A percentile compares a stretch with the other conserved stretches of the same genome.
phyloP scores from a whole-genome alignment of 2,329 filamentous ascomycete species.

The Intubia oerlemansii region DNA sequence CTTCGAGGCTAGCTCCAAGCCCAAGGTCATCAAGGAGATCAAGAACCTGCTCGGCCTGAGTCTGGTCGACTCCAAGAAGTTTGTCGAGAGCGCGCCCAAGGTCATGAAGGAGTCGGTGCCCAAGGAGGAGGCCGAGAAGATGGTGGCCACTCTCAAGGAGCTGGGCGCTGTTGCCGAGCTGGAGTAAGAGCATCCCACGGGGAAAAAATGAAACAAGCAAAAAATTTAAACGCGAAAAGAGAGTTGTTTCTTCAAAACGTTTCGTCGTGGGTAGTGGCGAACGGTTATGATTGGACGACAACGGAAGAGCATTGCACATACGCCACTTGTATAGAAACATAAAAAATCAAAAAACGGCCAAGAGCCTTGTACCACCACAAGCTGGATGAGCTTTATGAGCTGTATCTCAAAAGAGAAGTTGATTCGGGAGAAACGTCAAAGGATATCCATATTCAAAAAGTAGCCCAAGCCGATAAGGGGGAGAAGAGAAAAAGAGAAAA shows the following conservation, averaged over 20 bases:
- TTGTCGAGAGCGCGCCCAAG: slow-evolving; percentile 96
- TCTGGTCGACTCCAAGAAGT: slow-evolving; percentile 99
- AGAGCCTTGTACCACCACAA: neutral
- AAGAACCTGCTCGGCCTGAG: slow-evolving; percentile 88
- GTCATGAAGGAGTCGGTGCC: slow-evolving; percentile 96
- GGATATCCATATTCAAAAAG: neutral
- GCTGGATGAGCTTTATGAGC: no score
- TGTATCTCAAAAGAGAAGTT: no score
- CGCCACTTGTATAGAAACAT: neutral
- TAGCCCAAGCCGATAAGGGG: neutral
- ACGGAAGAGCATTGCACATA: no score
- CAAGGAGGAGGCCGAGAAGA: slow-evolving; percentile 99
- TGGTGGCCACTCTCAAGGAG: slow-evolving; percentile 79
- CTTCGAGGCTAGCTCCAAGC: slow-evolving; percentile 76
- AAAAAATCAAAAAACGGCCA: neutral
- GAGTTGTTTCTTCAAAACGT: no score
- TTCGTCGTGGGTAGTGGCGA: no score
- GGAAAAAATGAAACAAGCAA: no score
- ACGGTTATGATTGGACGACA: no score
- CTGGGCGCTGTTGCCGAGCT: slow-evolving; percentile 75
- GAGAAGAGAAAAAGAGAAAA: slow-evolving; percentile 1
- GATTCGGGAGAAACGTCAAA: no score
- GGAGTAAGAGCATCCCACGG: slow-evolving; percentile 39
- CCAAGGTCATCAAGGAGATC: slow-evolving; percentile 99
- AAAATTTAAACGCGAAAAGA: no score